Evolutionary conservation across 257 asterid genomes (phyloP).

Genomic region (Salvia miltiorrhiza): DNA sequence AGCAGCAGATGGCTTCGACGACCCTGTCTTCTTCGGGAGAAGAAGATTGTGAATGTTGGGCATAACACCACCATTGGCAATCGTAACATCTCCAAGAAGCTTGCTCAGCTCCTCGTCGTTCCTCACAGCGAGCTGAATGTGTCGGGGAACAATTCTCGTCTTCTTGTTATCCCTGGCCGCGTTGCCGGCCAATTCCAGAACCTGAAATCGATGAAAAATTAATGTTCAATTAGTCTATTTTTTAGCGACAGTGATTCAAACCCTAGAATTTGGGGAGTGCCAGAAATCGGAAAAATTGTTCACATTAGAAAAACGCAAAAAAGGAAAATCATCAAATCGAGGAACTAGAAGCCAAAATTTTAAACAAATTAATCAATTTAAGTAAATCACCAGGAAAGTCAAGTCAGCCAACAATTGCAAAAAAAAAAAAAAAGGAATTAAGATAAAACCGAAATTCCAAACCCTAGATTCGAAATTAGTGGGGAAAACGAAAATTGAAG

Average conservation of each 20-base stretch:
- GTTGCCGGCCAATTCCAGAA: slow-evolving; percentile 74
- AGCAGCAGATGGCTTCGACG: slow-evolving; percentile 47
- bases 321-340: not conserved
- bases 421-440: not conserved
- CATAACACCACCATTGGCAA: slow-evolving; percentile 81
- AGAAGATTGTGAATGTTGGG: slow-evolving; percentile 75
- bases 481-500: too few relatives aligned
- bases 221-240: not conserved
- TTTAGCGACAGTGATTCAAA: not conserved
- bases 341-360: not conserved
- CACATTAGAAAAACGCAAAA: not conserved
- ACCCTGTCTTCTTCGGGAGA: slow-evolving; percentile 71
- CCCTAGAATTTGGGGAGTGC: slow-evolving; percentile 12
- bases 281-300: too few relatives aligned
- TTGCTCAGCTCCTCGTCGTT: slow-evolving; percentile 75
- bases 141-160: slow-evolving; percentile 76
- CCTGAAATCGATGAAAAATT: slow-evolving; percentile 28
- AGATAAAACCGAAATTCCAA: not conserved
- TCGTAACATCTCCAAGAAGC: slow-evolving; percentile 75
- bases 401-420: too few relatives aligned
- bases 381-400: too few relatives aligned
- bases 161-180: slow-evolving; percentile 83
- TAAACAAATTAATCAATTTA: not conserved
- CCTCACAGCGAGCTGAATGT: slow-evolving; percentile 70
- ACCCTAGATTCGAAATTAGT: slow-evolving; percentile 14